Base-by-base conservation (phyloP, 2,329 filamentous ascomycete genomes). In the Xylariaceae sp. region DNA sequence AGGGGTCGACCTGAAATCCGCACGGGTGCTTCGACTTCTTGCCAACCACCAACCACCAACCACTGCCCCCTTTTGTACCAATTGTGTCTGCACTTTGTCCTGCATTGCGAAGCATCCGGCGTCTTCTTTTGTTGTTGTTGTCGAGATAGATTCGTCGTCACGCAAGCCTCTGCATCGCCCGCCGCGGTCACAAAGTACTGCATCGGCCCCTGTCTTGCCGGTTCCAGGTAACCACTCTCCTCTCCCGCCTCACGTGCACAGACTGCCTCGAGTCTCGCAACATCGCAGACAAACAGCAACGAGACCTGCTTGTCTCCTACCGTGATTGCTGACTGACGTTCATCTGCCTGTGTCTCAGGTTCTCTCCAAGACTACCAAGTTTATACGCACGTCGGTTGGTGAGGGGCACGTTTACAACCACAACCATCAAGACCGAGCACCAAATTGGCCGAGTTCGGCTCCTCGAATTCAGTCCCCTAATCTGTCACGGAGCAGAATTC, bases 1-100 rank as follows among this genome's bases (percentile, higher is more conserved):
- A 56, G 56, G 56, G 54, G 54, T 49, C 47, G 53, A 53, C 53
- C 54, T 56, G 56, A 53, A 43, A 46, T 54, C 43, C 49, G 37
- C 51, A 54, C n/a, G n/a, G n/a, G n/a, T n/a, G n/a, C n/a, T n/a
- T n/a, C n/a, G n/a, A 47, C 40, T 5, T 15, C 32, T 10, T 34
- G 32, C 10, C 32, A 34, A 12, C 13, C 1, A 34, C 32, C n/a
- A n/a, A n/a, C n/a, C n/a, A n/a, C n/a, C n/a, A 3, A 30, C 37
- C 18, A 10, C n/a, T 42, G 37, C 37, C 49, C 43, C n/a, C 18
- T 49, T 47, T 54, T 46, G 45, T 54, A 26, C 49, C 30, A 43
- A 47, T 37, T 37, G 26, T 18, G 49, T 47, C 45, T 47, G 46
- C 13, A n/a, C 19, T 37, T 19, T 26, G 41, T 29, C 34, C 12